Base-by-base conservation (phyloP, 345 rosid genomes). In the rapeseed (Brassica napus) region DNA sequence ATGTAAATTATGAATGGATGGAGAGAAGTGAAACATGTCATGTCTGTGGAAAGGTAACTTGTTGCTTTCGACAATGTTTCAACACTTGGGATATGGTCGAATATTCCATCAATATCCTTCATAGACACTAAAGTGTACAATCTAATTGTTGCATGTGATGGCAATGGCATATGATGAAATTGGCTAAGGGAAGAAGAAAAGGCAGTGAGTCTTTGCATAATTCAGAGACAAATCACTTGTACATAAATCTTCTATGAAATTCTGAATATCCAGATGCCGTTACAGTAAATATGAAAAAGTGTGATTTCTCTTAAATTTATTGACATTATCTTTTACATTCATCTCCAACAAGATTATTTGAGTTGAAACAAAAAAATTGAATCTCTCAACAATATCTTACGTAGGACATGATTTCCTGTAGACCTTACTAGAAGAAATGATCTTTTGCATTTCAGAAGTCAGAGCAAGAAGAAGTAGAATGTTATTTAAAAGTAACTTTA, bases 21-120 rank as follows among this genome's bases (percentile, higher is more conserved):
- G 99, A 95, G 85, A 93, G 99, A 91, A 95, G 98, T 86, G 98
- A 95, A 42, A 88, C 80, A 57, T 95, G 99, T 62, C 98, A 97
- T 1, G 96, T 95, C 74, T 95, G 99, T 75, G 97, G 99, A 84
- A 91, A 89, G 99, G 99, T 95, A 87, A 76, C 68, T 66, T 23
- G 44, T 76, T 71, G 34, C 71, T 28, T 66, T 74, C 39, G 18
- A 23, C 60, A 49, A 26, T 10, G 49, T 42, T 42, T 42, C 44
- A 37, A 8, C 44, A 54, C 47, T 49, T 68, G 4, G 0, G 23
- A 12, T 71, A 64, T 60, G 69, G 64, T 79, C 3, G 11, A 59
- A 68, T 68, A 62, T 32, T 72, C 16, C 62, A 71, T 71, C 76
- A 57, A 10, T 78, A 66, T 55, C 68, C 16, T 78, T 77, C 72